Percentiles rank a stretch among this genome's conserved stretches.
Evolutionary conservation across 75 land plant genomes (phyloP).

Genomic region (Picea sitchensis): DNA sequence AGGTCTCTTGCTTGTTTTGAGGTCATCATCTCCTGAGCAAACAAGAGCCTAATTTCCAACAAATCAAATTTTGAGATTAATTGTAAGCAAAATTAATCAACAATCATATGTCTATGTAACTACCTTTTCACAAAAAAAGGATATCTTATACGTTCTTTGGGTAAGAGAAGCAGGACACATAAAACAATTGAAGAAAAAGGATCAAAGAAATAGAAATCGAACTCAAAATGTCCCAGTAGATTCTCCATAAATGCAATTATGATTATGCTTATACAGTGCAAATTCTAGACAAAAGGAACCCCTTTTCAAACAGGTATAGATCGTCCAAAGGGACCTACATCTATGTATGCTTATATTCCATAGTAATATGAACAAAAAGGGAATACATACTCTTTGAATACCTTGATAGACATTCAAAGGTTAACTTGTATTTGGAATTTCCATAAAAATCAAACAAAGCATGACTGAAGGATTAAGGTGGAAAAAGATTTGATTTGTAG

Average conservation of each 20-base stretch:
- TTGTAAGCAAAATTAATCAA: not conserved
- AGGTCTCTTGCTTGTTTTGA: not conserved
- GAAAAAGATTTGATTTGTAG: not conserved
- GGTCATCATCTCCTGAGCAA: constrained; percentile 23
- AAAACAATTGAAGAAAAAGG: not conserved
- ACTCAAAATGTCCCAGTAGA: not conserved
- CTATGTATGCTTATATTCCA: not conserved
- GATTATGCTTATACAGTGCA: not conserved
- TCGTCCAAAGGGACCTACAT: not conserved
- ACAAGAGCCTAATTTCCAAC: constrained; percentile 48
- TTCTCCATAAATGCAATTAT: not conserved
- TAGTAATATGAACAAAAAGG: too few relatives aligned
- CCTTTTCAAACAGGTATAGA: not conserved
- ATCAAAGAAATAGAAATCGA: not conserved
- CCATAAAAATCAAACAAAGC: not conserved
- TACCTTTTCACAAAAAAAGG: too few relatives aligned
- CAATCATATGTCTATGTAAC: not conserved
- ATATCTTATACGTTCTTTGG: not conserved
- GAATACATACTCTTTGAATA: not conserved
- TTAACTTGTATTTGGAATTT: not conserved
- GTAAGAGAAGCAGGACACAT: not conserved
- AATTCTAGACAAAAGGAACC: not conserved
- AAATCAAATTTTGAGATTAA: not conserved
- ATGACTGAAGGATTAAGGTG: not conserved
- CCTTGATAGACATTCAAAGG: not conserved